phyloP scores from a whole-genome alignment of 2,329 filamentous ascomycete species.

The Talaromyces marneffei region DNA sequence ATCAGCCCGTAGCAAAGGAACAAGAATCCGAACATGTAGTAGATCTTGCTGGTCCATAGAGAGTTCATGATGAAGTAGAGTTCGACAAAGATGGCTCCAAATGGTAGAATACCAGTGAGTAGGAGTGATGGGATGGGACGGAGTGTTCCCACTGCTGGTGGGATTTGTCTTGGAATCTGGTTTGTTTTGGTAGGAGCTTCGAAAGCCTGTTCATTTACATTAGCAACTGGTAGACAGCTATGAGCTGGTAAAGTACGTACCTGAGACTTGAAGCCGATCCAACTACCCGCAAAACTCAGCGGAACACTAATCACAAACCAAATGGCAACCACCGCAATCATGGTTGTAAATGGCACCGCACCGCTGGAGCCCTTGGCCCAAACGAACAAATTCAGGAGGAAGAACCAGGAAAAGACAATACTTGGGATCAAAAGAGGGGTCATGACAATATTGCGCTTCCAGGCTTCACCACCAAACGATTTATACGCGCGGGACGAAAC shows the following conservation, averaged over 20 bases:
- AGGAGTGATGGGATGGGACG: slow-evolving; percentile 84
- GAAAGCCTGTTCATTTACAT: slow-evolving; percentile 43
- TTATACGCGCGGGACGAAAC: slow-evolving; percentile 89
- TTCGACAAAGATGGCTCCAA: slow-evolving; percentile 95
- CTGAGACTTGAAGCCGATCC: slow-evolving; percentile 77
- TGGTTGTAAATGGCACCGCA: slow-evolving; percentile 92
- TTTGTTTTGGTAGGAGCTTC: slow-evolving; percentile 86
- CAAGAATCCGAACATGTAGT: slow-evolving; percentile 99
- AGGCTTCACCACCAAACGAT: slow-evolving; percentile 81
- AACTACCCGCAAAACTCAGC: slow-evolving; percentile 81
- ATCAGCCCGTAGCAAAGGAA: slow-evolving; percentile 97
- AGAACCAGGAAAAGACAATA: slow-evolving; percentile 81
- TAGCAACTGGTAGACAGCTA: neutral
- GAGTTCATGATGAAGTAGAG: slow-evolving; percentile 99
- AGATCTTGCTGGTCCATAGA: slow-evolving; percentile 97
- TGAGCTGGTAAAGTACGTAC: slow-evolving; percentile 25
- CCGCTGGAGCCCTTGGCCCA: slow-evolving; percentile 91
- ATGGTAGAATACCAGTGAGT: slow-evolving; percentile 85
- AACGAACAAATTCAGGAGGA: slow-evolving; percentile 91
- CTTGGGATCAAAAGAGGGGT: slow-evolving; percentile 82
- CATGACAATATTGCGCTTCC: slow-evolving; percentile 87
- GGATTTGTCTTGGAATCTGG: slow-evolving; percentile 96
- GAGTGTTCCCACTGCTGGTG: slow-evolving; percentile 74
- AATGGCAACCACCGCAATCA: slow-evolving; percentile 86
- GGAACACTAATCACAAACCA: slow-evolving; percentile 98